A percentile compares a stretch with the other conserved stretches of the same genome.
phyloP scores from a whole-genome alignment of 331 rosid genomes.

The Telfairia occidentalis region DNA sequence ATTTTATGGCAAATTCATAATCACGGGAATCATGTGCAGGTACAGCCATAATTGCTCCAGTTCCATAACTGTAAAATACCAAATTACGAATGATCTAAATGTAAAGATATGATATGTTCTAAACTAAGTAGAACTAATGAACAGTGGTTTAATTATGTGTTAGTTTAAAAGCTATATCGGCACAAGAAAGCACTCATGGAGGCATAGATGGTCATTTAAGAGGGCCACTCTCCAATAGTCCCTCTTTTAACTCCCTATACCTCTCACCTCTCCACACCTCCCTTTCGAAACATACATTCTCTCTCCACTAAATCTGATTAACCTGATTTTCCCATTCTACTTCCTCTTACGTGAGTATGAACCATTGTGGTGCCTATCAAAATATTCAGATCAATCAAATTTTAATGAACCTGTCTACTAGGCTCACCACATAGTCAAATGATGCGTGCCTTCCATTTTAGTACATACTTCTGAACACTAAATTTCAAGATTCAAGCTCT shows the following conservation, averaged over 20 bases:
- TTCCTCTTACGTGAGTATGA: not conserved
- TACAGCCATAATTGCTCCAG: conserved; percentile 96
- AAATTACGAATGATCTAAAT: not conserved
- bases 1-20: conserved; percentile 70
- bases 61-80: conserved; percentile 61
- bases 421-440: not conserved
- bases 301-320: not conserved
- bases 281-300: not conserved
- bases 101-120: not conserved
- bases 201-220: not conserved
- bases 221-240: not conserved
- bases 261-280: not conserved
- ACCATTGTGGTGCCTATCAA: not conserved
- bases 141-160: not conserved
- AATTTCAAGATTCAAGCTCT: conserved; percentile 11
- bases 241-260: not conserved
- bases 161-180: not conserved
- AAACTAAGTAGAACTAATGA: not conserved
- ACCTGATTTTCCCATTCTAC: not conserved
- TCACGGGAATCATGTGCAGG: conserved; percentile 95
- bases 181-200: not conserved
- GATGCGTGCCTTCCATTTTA: not conserved
- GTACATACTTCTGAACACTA: not conserved
- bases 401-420: not conserved
- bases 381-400: not conserved